Evolutionary conservation across 495 filamentous ascomycete genomes (phyloP).

Genomic region (Polyplosphaeria fusca): DNA sequence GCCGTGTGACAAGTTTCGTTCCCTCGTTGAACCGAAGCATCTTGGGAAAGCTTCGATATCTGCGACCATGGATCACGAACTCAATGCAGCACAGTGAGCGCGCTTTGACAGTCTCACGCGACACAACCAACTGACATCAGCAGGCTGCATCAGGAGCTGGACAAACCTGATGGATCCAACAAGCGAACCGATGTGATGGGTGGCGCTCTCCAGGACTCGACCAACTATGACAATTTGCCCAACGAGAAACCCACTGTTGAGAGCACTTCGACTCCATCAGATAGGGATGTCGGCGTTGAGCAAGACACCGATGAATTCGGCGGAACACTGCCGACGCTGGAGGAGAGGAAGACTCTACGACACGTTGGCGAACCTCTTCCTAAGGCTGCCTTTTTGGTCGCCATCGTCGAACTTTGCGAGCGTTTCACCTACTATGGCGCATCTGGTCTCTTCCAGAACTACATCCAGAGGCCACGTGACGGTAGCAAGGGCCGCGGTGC

Average conservation of each 20-base stretch:
- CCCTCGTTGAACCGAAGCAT: no score
- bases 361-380: constrained; percentile 30
- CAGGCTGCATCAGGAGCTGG: constrained; percentile 28
- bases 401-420: constrained; percentile 62
- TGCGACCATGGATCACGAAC: constrained; percentile 3
- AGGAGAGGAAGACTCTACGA: constrained; percentile 24
- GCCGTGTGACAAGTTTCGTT: no score
- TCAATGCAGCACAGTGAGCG: constrained; percentile 21
- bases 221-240: not conserved
- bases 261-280: constrained; percentile 2
- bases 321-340: constrained; percentile 21
- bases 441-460: constrained; percentile 55
- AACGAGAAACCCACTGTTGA: not conserved
- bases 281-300: not conserved
- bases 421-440: constrained; percentile 68
- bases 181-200: constrained; percentile 24
- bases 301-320: constrained; percentile 8
- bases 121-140: not conserved
- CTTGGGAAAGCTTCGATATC: no score
- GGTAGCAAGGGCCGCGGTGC: constrained; percentile 47
- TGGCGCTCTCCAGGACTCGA: constrained; percentile 4
- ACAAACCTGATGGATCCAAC: constrained; percentile 13
- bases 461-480: constrained; percentile 52
- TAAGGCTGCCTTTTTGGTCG: constrained; percentile 53
- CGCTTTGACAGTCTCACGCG: not conserved